phyloP scores from a whole-genome alignment of 352 stramenopile species.

The Phytopythium vexans region DNA sequence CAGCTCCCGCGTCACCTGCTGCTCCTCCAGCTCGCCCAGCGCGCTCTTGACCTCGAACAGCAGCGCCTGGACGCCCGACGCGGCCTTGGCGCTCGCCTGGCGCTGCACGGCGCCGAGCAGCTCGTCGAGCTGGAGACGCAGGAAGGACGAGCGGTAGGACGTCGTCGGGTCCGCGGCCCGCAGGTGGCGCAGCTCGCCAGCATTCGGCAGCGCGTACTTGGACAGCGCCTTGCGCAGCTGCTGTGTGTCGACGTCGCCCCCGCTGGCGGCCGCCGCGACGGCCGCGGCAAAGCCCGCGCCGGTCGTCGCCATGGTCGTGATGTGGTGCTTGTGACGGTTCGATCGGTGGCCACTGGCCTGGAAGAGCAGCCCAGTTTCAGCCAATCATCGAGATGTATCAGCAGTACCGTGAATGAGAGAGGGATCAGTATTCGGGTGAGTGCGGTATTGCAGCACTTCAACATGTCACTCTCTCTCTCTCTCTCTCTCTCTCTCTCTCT shows the following conservation, averaged over 20 bases:
- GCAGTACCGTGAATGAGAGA: no score
- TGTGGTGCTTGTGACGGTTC: background rate
- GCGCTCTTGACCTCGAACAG: slow-evolving; percentile 84
- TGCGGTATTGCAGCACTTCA: no score
- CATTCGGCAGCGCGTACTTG: slow-evolving; percentile 89
- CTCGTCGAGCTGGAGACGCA: slow-evolving; percentile 85
- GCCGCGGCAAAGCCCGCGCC: slow-evolving; percentile 6
- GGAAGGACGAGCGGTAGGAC: slow-evolving; percentile 79
- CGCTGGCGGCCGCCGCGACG: slow-evolving; percentile 1
- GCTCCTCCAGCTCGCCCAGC: slow-evolving; percentile 50
- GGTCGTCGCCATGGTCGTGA: slow-evolving; percentile 9
- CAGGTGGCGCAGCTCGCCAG: slow-evolving; percentile 75
- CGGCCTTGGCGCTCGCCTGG: slow-evolving; percentile 43
- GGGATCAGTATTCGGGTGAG: no score
- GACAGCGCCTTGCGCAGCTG: slow-evolving; percentile 73
- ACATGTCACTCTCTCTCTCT: no score
- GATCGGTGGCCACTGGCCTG: no score
- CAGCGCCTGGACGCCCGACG: slow-evolving; percentile 52
- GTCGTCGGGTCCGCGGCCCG: slow-evolving; percentile 72
- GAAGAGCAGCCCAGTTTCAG: no score
- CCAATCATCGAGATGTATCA: no score
- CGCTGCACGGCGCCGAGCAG: slow-evolving; percentile 70
- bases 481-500: no score
- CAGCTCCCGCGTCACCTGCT: slow-evolving; percentile 75
- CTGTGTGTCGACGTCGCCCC: slow-evolving; percentile 30